Base-by-base conservation (phyloP, 176 grass and related monocot genomes). In the Oryza glumipatula region DNA sequence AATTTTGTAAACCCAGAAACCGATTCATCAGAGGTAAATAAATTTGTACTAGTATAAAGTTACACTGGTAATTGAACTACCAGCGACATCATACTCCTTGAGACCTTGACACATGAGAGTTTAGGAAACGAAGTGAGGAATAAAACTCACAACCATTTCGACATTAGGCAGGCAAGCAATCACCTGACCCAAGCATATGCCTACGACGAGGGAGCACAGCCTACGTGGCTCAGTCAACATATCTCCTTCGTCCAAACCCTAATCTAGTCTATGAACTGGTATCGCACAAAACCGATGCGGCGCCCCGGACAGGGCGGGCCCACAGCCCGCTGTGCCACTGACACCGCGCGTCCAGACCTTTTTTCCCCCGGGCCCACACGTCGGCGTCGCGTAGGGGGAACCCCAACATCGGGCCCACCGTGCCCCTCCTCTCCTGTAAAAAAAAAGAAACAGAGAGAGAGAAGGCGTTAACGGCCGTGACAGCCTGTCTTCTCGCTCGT, bases 401-500 rank as follows among this genome's bases (percentile, higher is more conserved):
- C 0, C 54, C 16, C 43, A 2, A 3, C 71, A 39, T n/a, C 56
- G 56, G 56, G 39, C 6, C 45, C 74, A 66, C 74, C 39, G 67
- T 17, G 68, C 17, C 22, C 19, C 21, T 32, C 35, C 8, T 69
- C 63, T 21, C 35, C 8, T n/a, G 70, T 75, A 64, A 68, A 83
- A 38, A 38, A 38, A 38, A 5, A 6, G 5, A 73, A 30, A 26
- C 60, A 86, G 38, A 14, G 68, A 86, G 47, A 14, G 68, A 86
- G 47, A 14, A 58, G 46, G 36, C 11, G 4, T 78, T 86, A 52
- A 74, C 74, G 54, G 39, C 73, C 12, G 41, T 21, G 80, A 85
- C 80, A 91, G 85, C 66, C 85, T 84, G 81, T 67, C 33, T 23
- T 66, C 28, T 58, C 70, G 46, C 80, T 11, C 80, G 26, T 89